phyloP scores from a whole-genome alignment of 495 filamentous ascomycete species.

The Penicillium alfredii region DNA sequence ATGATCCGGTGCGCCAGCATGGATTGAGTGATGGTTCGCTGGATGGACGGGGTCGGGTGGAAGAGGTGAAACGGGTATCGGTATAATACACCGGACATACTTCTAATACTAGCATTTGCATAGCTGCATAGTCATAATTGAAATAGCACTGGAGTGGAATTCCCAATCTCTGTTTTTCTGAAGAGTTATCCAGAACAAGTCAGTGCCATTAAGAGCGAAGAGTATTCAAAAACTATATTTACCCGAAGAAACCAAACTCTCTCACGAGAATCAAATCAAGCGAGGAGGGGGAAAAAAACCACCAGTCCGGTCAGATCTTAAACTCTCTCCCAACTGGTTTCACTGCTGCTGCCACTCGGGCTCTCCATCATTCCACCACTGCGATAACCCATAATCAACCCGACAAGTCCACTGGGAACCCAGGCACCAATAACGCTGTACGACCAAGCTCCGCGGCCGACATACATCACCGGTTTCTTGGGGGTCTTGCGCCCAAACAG shows the following conservation, averaged over 20 bases:
- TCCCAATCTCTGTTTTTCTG: no score
- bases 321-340: slow-evolving; percentile 36
- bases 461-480: slow-evolving; percentile 53
- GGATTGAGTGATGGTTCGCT: not conserved
- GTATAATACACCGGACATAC: no score
- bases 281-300: not conserved
- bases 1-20: slow-evolving; percentile 13
- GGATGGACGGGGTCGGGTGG: not conserved
- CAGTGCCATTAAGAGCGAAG: slow-evolving; percentile 20
- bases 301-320: slow-evolving; percentile 6
- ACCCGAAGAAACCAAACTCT: not conserved
- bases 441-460: slow-evolving; percentile 71
- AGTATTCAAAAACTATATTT: slow-evolving; percentile 14
- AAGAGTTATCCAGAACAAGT: slow-evolving; percentile 5
- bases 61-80: slow-evolving; percentile 9
- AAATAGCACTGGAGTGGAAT: no score
- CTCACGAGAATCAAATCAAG: slow-evolving; percentile 4
- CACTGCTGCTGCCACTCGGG: slow-evolving; percentile 32
- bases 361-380: slow-evolving; percentile 18
- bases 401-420: slow-evolving; percentile 71
- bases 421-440: slow-evolving; percentile 85
- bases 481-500: slow-evolving; percentile 34
- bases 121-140: no score
- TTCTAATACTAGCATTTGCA: no score
- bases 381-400: slow-evolving; percentile 81